phyloP scores from a whole-genome alignment of 495 filamentous ascomycete genomes.

The Aspergillus ellipticus region DNA sequence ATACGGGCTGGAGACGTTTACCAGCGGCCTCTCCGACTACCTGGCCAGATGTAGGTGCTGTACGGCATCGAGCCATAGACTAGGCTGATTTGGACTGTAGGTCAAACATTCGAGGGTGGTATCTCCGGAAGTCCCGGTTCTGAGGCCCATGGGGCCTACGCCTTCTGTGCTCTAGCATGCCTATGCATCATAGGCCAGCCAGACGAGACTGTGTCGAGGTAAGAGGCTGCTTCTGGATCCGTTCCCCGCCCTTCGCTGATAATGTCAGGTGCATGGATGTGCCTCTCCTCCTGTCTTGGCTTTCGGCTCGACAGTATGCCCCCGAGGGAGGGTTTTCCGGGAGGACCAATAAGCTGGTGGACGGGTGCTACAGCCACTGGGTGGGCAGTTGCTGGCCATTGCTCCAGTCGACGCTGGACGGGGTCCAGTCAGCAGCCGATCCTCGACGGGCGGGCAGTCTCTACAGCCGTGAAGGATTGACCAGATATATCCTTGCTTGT shows the following conservation, averaged over 20 bases:
- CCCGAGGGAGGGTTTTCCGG: conserved; percentile 91
- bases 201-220: conserved; percentile 63
- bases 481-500: conserved; percentile 82
- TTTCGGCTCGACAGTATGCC: conserved; percentile 81
- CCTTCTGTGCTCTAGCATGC: conserved; percentile 88
- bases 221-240: conserved; percentile 21
- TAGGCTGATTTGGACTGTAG: conserved; percentile 38
- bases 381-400: conserved; percentile 91
- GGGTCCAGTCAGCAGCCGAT: conserved; percentile 29
- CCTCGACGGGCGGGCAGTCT: conserved; percentile 41
- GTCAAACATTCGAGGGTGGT: conserved; percentile 92
- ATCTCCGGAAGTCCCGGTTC: conserved; percentile 74
- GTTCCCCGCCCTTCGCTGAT: conserved; percentile 14
- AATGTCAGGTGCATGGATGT: conserved; percentile 68
- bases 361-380: conserved; percentile 98
- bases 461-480: conserved; percentile 80
- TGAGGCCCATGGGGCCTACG: conserved; percentile 95
- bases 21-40: conserved; percentile 71
- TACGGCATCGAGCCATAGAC: background rate
- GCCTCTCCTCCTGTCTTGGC: conserved; percentile 73
- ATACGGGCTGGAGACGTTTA: conserved; percentile 49
- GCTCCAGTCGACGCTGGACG: conserved; percentile 72
- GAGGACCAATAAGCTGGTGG: conserved; percentile 96
- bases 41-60: conserved; percentile 66
- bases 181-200: conserved; percentile 79